Conservation (phyloP, 345 rosid genomes). For the Nephelium lappaceum region DNA sequence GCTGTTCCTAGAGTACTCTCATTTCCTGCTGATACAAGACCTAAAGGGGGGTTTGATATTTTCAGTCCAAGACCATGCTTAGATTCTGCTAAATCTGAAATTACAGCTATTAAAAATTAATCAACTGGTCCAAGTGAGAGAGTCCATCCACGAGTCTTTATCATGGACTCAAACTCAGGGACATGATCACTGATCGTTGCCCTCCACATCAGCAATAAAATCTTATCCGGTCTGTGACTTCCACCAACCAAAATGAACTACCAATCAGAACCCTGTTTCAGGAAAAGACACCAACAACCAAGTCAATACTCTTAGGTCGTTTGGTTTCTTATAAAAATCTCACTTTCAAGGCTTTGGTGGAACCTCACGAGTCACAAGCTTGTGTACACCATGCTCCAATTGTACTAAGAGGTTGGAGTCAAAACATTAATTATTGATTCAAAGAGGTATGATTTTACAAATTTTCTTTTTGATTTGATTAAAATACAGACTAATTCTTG, state of each 20-base stretch:
- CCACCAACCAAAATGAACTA: background rate
- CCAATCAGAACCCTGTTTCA: background rate
- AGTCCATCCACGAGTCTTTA: background rate
- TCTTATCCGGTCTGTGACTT: background rate
- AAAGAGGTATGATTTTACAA: no score
- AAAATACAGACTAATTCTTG: no score
- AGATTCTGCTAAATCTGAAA: constrained; percentile 2
- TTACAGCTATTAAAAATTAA: background rate
- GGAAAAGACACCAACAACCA: background rate
- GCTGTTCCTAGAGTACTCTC: background rate
- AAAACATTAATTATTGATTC: background rate
- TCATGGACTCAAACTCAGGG: background rate
- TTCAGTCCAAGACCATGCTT: background rate
- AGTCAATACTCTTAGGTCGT: background rate
- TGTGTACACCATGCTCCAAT: no score
- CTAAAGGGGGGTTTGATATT: no score
- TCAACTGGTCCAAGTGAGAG: background rate
- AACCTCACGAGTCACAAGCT: no score
- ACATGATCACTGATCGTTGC: background rate
- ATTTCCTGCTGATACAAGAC: no score
- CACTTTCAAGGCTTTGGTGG: no score
- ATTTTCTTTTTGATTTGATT: no score
- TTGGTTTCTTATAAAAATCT: background rate
- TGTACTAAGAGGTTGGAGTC: no score
- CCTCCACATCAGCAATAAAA: background rate